Conservation (phyloP, 139 green algal genomes). For the Volvox reticuliferus region DNA sequence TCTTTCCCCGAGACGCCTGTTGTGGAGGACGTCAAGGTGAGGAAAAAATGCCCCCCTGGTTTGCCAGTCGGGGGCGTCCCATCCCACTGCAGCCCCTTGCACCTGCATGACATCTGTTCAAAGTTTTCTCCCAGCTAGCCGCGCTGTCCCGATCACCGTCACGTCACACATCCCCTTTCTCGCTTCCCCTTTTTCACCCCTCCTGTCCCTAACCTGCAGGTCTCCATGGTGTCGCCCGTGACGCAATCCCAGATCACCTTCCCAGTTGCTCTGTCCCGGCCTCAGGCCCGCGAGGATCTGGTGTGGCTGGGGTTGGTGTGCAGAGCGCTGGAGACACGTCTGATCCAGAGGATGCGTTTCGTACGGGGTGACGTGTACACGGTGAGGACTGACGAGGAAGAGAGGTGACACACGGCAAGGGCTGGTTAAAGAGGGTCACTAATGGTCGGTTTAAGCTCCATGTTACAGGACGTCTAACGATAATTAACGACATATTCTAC, state of each 20-base stretch:
- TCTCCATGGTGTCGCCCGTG: constrained; percentile 63
- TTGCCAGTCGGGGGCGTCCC: too few species aligned
- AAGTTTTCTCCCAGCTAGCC: too few species aligned
- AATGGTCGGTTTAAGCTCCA: too few species aligned
- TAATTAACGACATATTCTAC: too few species aligned
- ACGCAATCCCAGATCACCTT: constrained; percentile 85
- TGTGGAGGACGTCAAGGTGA: constrained; percentile 79
- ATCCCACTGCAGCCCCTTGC: too few species aligned
- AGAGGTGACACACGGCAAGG: not conserved
- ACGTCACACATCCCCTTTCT: too few species aligned
- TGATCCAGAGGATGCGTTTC: constrained; percentile 85
- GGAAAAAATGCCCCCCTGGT: not conserved
- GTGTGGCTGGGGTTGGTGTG: constrained; percentile 59
- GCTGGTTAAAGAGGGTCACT: too few species aligned
- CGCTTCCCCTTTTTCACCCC: too few species aligned
- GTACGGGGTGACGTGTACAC: constrained; percentile 77
- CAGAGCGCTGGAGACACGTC: constrained; percentile 81
- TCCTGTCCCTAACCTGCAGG: not conserved
- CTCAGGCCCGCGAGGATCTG: constrained; percentile 50
- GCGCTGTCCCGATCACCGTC: too few species aligned
- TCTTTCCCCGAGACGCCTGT: constrained; percentile 74
- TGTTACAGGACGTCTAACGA: too few species aligned
- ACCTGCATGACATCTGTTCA: too few species aligned
- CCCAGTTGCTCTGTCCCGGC: constrained; percentile 68
- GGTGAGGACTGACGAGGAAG: not conserved